Conservation (phyloP, 331 rosid genomes). For the Quercus tomentella region DNA sequence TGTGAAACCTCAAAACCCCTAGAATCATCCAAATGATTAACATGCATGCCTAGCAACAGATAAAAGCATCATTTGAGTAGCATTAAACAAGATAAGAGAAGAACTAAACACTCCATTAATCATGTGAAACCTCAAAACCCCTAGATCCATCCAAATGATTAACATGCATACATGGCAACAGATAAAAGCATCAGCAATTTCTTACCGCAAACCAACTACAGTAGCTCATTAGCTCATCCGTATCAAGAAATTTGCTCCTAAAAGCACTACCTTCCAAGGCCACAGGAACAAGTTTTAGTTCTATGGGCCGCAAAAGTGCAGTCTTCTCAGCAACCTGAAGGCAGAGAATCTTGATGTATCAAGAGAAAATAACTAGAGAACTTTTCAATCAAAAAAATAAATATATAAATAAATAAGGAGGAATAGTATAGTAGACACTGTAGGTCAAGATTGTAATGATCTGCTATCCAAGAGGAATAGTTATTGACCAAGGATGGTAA, state of each 20-base stretch:
- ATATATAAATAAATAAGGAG: not conserved
- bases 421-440: not conserved
- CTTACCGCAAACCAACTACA: slow-evolving; percentile 84
- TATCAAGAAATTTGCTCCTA: slow-evolving; percentile 77
- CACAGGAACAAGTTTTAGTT: slow-evolving; percentile 84
- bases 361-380: not conserved
- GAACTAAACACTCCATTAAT: not conserved
- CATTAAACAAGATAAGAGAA: not conserved
- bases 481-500: not conserved
- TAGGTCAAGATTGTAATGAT: not conserved
- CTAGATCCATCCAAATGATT: not conserved
- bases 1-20: not conserved
- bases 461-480: not conserved
- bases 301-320: slow-evolving; percentile 74
- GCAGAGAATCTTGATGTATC: slow-evolving; percentile 8
- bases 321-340: slow-evolving; percentile 95
- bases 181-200: slow-evolving; percentile 2
- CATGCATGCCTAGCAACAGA: not conserved
- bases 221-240: slow-evolving; percentile 92
- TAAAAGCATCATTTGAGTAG: not conserved
- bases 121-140: not conserved
- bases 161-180: not conserved
- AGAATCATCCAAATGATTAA: not conserved
- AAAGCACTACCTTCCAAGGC: slow-evolving; percentile 94
- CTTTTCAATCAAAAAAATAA: slow-evolving; percentile 6